Evolutionary conservation across 371 early-diverging fungal species (phyloP).

Genomic region (Mortierella sp.): DNA sequence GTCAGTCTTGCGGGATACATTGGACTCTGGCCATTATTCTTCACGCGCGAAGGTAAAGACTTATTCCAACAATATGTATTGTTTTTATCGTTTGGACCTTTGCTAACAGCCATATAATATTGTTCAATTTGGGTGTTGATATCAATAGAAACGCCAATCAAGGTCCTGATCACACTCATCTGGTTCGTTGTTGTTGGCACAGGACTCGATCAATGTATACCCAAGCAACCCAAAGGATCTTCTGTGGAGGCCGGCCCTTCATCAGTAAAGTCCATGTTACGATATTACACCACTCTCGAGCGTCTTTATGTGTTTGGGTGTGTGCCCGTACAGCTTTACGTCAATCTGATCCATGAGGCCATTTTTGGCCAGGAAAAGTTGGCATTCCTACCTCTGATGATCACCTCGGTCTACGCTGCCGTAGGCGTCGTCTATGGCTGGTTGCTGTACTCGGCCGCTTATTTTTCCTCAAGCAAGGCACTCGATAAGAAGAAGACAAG

Average conservation of each 20-base stretch:
- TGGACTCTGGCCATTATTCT: conserved; percentile 91
- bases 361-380: conserved; percentile 66
- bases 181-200: conserved; percentile 70
- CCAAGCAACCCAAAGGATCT: conserved; percentile 52
- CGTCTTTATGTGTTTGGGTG: conserved; percentile 76
- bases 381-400: conserved; percentile 87
- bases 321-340: conserved; percentile 71
- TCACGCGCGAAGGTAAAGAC: conserved; percentile 75
- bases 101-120: background rate
- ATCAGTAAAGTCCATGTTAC: conserved; percentile 27
- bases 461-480: conserved; percentile 27
- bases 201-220: conserved; percentile 61
- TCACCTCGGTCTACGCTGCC: conserved; percentile 84
- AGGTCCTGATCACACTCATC: conserved; percentile 63
- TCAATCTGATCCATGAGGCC: conserved; percentile 65
- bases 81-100: too few species aligned
- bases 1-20: conserved; percentile 80
- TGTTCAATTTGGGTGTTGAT: background rate
- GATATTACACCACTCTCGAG: conserved; percentile 63
- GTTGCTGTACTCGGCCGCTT: conserved; percentile 60
- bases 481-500: conserved; percentile 52
- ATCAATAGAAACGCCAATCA: conserved; percentile 75
- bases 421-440: conserved; percentile 86
- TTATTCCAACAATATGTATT: background rate
- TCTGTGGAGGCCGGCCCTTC: conserved; percentile 18